Base-by-base conservation (phyloP, 2,329 filamentous ascomycete species). In the Phialemonium atrogriseum region DNA sequence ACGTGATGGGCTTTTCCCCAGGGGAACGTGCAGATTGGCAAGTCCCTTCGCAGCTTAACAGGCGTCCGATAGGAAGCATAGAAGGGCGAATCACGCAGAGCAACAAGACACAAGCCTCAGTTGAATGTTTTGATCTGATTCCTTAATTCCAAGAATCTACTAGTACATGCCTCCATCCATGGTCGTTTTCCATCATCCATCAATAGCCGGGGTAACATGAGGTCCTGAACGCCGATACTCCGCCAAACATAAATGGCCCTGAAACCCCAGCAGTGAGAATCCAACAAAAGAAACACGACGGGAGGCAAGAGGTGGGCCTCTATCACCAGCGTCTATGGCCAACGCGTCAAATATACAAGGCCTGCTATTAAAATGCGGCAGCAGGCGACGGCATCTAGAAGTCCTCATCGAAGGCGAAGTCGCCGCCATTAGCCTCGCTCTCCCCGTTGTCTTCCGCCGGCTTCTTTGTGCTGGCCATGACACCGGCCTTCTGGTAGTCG, bases 401-500 rank as follows among this genome's bases (percentile, higher is more conserved):
- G 66, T 98, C 91, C 46, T 96, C 89, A 47, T 96, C 88, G 51
- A 98, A 96, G 58, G 64, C 72, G 66, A 98, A 93, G 66, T 89
- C 86, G 42, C 85, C 84, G 22, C 72, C 73, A 42, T 77, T 76
- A 51, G 70, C 68, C 42, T 59, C 59, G 38, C 77, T 61, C 13
- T 53, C 48, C 5, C 56, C 58, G 8, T 68, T 59, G 13, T 71
- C 65, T 42, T 59, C 45, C 33, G 51, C 33, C 34, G 54, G 58
- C 58, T 82, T 80, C 69, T 87, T 87, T 49, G 80, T 84, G 66
- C 84, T 88, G 52, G 81, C 81, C 86, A 98, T 94, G 60, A 98
- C 89, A 70, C 91, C 91, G 22, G 91, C 88, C 76, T 98, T 98
- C 68, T 98, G 91, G 77, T 98, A 98, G 55, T 98, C 91, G 59